Percentiles rank a stretch among this genome's conserved stretches.
Evolutionary conservation across 495 filamentous ascomycete genomes (phyloP).

Genomic region (Corynascus novoguineensis): DNA sequence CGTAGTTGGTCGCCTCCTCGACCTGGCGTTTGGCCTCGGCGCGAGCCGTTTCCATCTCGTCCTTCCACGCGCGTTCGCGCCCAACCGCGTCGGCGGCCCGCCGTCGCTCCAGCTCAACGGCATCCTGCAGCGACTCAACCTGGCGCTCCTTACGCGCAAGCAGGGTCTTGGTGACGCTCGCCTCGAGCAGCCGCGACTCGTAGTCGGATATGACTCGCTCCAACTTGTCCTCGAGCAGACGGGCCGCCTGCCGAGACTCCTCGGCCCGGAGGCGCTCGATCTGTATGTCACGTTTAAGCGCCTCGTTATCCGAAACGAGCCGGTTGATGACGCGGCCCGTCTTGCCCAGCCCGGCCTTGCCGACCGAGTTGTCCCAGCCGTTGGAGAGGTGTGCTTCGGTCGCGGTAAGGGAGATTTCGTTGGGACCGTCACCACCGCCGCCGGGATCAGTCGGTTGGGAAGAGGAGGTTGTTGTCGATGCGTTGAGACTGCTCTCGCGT

Average conservation of each 20-base stretch:
- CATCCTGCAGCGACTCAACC: slow-evolving; percentile 63
- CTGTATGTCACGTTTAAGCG: slow-evolving; percentile 71
- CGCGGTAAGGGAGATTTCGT: slow-evolving; percentile 13
- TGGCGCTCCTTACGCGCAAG: slow-evolving; percentile 74
- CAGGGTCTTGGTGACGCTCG: slow-evolving; percentile 61
- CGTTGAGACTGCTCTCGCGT: slow-evolving; percentile 27
- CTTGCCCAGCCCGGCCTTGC: slow-evolving; percentile 76
- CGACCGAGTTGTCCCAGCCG: slow-evolving; percentile 68
- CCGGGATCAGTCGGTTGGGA: slow-evolving; percentile 4
- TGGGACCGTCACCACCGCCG: not conserved
- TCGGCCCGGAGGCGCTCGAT: slow-evolving; percentile 67
- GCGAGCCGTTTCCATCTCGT: slow-evolving; percentile 56
- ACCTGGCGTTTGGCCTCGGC: slow-evolving; percentile 56
- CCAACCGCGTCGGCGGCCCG: slow-evolving; percentile 52
- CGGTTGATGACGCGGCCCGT: slow-evolving; percentile 90
- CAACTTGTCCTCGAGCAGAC: slow-evolving; percentile 67
- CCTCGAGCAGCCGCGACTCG: slow-evolving; percentile 64
- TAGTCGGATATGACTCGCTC: slow-evolving; percentile 61
- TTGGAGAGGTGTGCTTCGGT: slow-evolving; percentile 21
- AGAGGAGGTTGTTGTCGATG: slow-evolving; percentile 7
- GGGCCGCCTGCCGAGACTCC: slow-evolving; percentile 66
- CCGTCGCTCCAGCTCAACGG: slow-evolving; percentile 61
- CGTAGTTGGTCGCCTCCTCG: slow-evolving; percentile 56
- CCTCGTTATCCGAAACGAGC: slow-evolving; percentile 82
- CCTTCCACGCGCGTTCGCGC: slow-evolving; percentile 58